Evolutionary conservation across 257 asterid species (phyloP).

Genomic region (Lithospermum erythrorhizon): DNA sequence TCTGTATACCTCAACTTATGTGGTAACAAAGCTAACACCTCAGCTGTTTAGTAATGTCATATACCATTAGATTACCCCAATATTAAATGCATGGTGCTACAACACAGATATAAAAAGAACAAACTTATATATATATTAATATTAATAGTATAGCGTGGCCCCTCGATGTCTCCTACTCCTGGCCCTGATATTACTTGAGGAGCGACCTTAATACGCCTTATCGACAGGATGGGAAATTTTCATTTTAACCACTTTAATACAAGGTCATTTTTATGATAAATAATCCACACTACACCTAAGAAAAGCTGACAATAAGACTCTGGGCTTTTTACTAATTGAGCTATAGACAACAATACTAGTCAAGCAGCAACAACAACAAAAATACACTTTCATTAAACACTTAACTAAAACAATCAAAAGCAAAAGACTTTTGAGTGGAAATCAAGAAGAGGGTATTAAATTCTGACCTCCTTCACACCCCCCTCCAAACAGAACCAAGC

Average conservation of each 20-base stretch:
- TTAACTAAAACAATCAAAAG: background rate
- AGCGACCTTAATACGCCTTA: too few species aligned
- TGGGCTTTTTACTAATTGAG: too few species aligned
- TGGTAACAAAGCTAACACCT: conserved; percentile 3
- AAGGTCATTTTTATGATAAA: too few species aligned
- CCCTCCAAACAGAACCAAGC: conserved; percentile 78
- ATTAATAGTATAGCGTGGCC: too few species aligned
- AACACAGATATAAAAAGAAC: background rate
- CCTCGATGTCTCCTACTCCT: too few species aligned
- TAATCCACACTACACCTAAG: too few species aligned
- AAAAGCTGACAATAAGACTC: too few species aligned
- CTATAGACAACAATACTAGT: background rate
- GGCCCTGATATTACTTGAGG: too few species aligned
- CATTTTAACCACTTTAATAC: too few species aligned
- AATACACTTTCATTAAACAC: background rate
- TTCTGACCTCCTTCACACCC: conserved; percentile 86
- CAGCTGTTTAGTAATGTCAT: background rate
- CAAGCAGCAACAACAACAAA: background rate
- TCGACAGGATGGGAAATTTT: too few species aligned
- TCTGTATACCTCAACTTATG: conserved; percentile 1
- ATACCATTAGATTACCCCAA: background rate
- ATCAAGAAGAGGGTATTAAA: background rate
- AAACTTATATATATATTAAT: too few species aligned
- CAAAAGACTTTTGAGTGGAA: background rate
- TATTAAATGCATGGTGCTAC: background rate